phyloP scores from a whole-genome alignment of 768 basidiomycete genomes.

The Lyophyllum decastes region DNA sequence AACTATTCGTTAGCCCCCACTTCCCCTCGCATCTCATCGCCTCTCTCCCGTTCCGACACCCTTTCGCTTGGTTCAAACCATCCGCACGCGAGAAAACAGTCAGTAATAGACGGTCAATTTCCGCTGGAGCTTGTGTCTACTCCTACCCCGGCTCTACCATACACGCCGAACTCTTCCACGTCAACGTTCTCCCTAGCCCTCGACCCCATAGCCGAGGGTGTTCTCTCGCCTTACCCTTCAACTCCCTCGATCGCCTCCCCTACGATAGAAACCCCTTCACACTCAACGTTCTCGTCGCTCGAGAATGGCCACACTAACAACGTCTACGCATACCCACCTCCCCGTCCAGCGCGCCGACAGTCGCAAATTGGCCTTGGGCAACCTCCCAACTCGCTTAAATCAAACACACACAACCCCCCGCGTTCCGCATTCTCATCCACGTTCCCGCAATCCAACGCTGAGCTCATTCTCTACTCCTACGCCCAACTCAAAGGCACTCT shows the following conservation, averaged over 20 bases:
- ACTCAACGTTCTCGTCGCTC: constrained; percentile 27
- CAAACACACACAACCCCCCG: constrained; percentile 20
- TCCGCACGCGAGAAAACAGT: constrained; percentile 79
- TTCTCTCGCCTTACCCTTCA: constrained; percentile 32
- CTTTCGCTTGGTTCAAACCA: constrained; percentile 61
- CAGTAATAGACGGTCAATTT: constrained; percentile 55
- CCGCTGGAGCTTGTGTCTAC: constrained; percentile 34
- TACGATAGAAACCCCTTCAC: constrained; percentile 30
- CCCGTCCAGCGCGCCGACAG: constrained; percentile 32
- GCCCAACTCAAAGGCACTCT: constrained; percentile 76
- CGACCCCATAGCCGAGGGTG: constrained; percentile 47
- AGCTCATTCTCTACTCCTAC: constrained; percentile 83
- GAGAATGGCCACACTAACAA: constrained; percentile 21
- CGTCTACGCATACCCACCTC: constrained; percentile 37
- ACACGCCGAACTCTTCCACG: constrained; percentile 42
- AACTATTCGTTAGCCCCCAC: constrained; percentile 25
- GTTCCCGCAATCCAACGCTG: constrained; percentile 52
- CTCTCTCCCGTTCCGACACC: constrained; percentile 50
- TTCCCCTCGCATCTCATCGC: constrained; percentile 40
- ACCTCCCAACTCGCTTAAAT: constrained; percentile 29
- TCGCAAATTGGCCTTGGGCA: constrained; percentile 51
- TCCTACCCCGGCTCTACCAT: constrained; percentile 29
- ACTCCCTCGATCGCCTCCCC: constrained; percentile 40
- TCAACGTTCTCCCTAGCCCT: constrained; percentile 50
- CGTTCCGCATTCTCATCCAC: constrained; percentile 45